Base-by-base conservation (phyloP, 2,329 filamentous ascomycete species). In the Tolypocladium guangdongense region DNA sequence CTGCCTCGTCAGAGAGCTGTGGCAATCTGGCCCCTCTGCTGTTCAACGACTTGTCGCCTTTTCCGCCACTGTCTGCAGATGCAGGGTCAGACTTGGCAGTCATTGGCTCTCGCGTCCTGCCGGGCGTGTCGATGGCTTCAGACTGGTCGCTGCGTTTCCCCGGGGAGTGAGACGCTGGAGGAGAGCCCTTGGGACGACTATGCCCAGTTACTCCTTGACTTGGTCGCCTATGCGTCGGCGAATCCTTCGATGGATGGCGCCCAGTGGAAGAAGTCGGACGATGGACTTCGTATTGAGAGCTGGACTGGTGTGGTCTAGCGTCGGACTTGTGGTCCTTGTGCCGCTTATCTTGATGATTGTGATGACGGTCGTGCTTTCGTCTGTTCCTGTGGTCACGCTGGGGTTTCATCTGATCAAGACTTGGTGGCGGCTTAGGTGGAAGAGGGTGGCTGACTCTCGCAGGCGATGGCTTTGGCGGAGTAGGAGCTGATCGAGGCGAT, bases 381-480 rank as follows among this genome's bases (percentile, higher is more conserved):
- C 62, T 68, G 41, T 64, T 63, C 18, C 63, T 60, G 49, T 64
- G 58, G 24, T 67, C 66, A 12, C 62, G 63, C 41, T 61, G 57
- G 22, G 62, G 53, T 12, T 66, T 62, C 14, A 60, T 54, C 47
- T 64, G 62, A 38, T 64, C 61, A 35, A 61, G 61, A 32, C 58
- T 63, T 50, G 62, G 62, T 20, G 59, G 67, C 3, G 66, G 67
- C 47, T 65, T 69, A 6, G 66, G 65, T 7, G 66, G 66, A 8
- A 69, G 62, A 7, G 66, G 60, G 32, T 63, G 58, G 22, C 55
- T 58, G 33, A 58, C 24, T 41, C 49, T 54, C n/a, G 54, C 47
- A 24, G 7, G 37, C 38, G 55, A 53, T 7, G 57, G 55, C 36
- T 54, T 61, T 4, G 55, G 27, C 46, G 58, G 32, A 12, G 41